Conservation (phyloP, 805 yeast genomes). For the Wickerhamiella qilinensis region DNA sequence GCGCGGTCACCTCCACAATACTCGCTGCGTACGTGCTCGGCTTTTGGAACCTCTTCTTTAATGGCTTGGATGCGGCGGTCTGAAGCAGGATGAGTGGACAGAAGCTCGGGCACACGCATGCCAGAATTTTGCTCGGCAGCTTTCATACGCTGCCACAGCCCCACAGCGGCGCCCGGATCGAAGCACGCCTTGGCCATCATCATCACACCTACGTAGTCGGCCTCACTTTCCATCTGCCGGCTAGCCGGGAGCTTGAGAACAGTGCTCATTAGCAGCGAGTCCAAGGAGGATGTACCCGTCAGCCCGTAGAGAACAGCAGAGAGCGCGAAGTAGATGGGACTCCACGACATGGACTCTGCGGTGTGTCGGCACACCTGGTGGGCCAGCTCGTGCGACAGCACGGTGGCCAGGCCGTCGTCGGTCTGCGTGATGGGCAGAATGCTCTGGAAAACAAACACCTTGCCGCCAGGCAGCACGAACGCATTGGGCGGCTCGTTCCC, state of each 20-base stretch:
- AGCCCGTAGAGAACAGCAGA: constrained; percentile 38
- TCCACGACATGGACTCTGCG: constrained; percentile 61
- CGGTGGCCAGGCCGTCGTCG: constrained; percentile 92
- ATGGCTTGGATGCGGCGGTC: constrained; percentile 56
- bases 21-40: constrained; percentile 10
- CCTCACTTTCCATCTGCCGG: constrained; percentile 89
- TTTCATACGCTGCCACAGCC: constrained; percentile 74
- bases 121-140: constrained; percentile 26
- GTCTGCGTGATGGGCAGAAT: constrained; percentile 63
- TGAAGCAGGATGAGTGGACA: constrained; percentile 84
- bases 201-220: constrained; percentile 87
- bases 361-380: constrained; percentile 91
- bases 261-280: constrained; percentile 37
- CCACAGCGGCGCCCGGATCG: constrained; percentile 56
- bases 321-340: constrained; percentile 50
- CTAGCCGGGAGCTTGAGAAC: constrained; percentile 67
- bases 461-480: constrained; percentile 90
- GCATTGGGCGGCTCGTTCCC: constrained; percentile 81
- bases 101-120: constrained; percentile 36
- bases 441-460: constrained; percentile 73
- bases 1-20: constrained; percentile 5
- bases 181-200: constrained; percentile 84
- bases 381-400: constrained; percentile 80
- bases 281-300: constrained; percentile 43
- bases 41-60: constrained; percentile 40